Conservation (phyloP, 768 basidiomycete genomes). For the Suillus placidus region DNA sequence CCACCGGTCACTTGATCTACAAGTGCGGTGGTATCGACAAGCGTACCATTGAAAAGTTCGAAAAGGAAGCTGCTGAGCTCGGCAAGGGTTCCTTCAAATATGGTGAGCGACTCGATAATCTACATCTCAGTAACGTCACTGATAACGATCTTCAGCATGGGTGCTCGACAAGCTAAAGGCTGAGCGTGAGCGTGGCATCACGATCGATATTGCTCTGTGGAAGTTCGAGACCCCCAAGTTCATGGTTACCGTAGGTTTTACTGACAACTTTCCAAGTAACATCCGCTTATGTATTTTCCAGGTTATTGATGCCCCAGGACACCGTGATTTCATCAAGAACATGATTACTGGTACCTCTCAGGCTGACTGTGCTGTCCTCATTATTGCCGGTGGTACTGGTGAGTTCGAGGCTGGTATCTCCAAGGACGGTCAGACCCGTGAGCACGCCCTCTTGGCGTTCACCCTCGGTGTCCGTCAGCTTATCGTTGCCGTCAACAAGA, state of each 20-base stretch:
- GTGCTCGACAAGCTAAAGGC: conserved; percentile 99
- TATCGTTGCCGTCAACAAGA: conserved; percentile 99
- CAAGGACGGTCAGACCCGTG: conserved; percentile 99
- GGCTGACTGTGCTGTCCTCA: conserved; percentile 99
- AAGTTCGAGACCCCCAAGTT: conserved; percentile 99
- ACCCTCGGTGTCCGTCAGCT: conserved; percentile 99
- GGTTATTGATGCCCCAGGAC: conserved; percentile 99
- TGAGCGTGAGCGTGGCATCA: conserved; percentile 99
- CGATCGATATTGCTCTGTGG: conserved; percentile 99
- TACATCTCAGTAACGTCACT: conserved; percentile 24
- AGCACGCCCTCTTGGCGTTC: conserved; percentile 99
- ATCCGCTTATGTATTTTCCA: conserved; percentile 32
- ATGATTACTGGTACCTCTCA: conserved; percentile 99
- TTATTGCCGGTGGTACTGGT: conserved; percentile 99
- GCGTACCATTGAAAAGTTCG: conserved; percentile 99
- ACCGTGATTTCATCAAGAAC: conserved; percentile 99
- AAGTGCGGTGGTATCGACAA: conserved; percentile 99
- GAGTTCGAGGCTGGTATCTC: conserved; percentile 99
- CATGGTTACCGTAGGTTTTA: conserved; percentile 78
- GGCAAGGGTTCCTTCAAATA: conserved; percentile 99
- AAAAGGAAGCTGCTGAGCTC: conserved; percentile 99
- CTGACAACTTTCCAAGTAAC: background rate
- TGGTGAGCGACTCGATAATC: conserved; percentile 53
- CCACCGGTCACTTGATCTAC: conserved; percentile 99
- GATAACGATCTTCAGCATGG: conserved; percentile 70